Evolutionary conservation across 441 rosid genomes (phyloP), one percentile per base, ranked within the genome.

Genomic region (Hura crepitans): DNA sequence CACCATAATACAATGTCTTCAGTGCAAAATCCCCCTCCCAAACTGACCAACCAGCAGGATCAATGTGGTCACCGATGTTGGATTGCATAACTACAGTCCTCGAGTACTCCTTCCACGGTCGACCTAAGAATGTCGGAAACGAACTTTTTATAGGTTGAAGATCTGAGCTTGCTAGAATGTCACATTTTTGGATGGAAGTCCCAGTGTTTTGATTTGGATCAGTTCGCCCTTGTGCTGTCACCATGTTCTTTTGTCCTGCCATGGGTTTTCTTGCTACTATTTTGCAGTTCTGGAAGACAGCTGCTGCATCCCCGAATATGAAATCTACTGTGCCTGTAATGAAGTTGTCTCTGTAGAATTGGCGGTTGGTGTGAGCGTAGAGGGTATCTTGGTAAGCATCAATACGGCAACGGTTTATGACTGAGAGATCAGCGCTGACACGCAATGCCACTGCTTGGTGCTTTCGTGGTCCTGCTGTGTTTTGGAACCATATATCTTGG

Each of bases 371-470:
- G 76, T 85, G 95, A 14, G 90, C 20, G 71, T 85, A 89, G 33
- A 91, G 87, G 0, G 91, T 85, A 83, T 89, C 97, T 74, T 91
- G 95, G 58, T 72, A 86, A 1, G 89, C 95, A 33, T 89, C 95
- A 0, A 86, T 75, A 12, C 80, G 79, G 70, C 95, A 87, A 13
- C 90, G 89, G 74, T 89, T 83, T 74, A 91, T 84, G 55, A 89
- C 87, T 0, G 89, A 69, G 62, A 77, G 83, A 68, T 91, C 93
- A 0, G 87, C 93, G 2, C 88, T 80, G 5, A 89, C 93, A 0
- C 86, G 88, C 6, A 89, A 88, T 2, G 93, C 93, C 2, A 87
- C 97, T 0, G 97, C 91, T 53, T 89, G 97, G 54, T 88, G 88
- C 70, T 89, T 91, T 22, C 66, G 63, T 4, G 95, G 84, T 25